Conservation (phyloP, 1,139 yeast species). For the Geotrichum aggregatum region DNA sequence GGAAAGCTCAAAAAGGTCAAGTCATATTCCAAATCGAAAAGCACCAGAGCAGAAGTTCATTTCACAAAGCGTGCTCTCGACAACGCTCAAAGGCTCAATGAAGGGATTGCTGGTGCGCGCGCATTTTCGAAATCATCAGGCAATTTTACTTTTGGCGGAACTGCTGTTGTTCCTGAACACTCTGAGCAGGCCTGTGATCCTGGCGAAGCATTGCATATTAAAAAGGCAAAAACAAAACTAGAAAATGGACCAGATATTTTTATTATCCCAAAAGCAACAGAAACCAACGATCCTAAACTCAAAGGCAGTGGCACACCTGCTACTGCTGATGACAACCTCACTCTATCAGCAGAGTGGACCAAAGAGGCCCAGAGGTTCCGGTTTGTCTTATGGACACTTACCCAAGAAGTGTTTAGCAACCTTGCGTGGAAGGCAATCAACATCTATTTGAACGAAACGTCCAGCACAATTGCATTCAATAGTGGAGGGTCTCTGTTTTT, state of each 20-base stretch:
- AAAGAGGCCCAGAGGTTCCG: conserved; percentile 21
- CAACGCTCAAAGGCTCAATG: not conserved
- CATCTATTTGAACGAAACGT: conserved; percentile 31
- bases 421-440: conserved; percentile 30
- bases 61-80: not conserved
- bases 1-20: not conserved
- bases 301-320: no score
- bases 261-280: not conserved
- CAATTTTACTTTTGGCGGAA: not conserved
- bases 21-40: conserved; percentile 16
- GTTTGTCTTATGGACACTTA: conserved; percentile 17
- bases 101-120: not conserved
- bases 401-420: conserved; percentile 20
- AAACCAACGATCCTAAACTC: not conserved
- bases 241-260: conserved; percentile 16
- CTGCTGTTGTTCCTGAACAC: not conserved
- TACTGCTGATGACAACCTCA: not conserved
- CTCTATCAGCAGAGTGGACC: conserved; percentile 4
- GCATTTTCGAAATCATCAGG: not conserved
- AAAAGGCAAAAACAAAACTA: not conserved
- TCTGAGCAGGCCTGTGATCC: conserved; percentile 4
- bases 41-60: not conserved
- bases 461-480: conserved; percentile 39
- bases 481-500: conserved; percentile 39
- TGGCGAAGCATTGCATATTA: not conserved